Evolutionary conservation across 768 basidiomycete genomes (phyloP), one percentile per base, ranked within the genome.

Genomic region (Amanita pallidorosea): DNA sequence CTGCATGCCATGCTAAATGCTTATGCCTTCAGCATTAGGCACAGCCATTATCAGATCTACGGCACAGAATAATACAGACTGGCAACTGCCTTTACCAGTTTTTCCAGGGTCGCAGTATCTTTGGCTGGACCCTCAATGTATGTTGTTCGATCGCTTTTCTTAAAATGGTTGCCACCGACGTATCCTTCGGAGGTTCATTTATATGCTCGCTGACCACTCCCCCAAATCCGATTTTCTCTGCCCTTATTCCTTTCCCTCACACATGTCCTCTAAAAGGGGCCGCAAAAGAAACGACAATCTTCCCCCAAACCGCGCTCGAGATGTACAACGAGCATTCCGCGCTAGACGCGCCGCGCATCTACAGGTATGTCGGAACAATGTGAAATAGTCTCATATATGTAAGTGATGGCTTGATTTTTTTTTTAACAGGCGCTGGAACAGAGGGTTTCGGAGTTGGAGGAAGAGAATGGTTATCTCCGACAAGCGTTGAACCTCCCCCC

Each of bases 261-360:
- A 51, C 9, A 88, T 87, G 85, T 88, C 86, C 59, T 88, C 86
- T 55, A 91, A 89, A 70, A 82, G 88, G 60, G 89, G 88, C 54
- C 79, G 88, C 60, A 90, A 90, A 61, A 73, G 88, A 63, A 85
- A 87, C 65, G 83, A 87, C 65, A 83, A 78, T 60, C 77, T 87
- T 42, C 84, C 85, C 53, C 84, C 84, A 4, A 85, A 85, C 59
- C 80, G 89, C 55, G 89, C 90, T 25, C 72, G 91, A 52, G 91
- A 93, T 60, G 88, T 92, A 15, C 90, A 94, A 63, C 70, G 90
- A 61, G 90, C 89, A 7, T 94, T 93, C 70, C 77, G 90, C 55
- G 91, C 90, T 31, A 73, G 91, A 56, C 79, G 90, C 58, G 89
- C 89, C 54, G 88, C 88, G 51, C 90, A 93, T 65, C 75, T 94